phyloP scores from a whole-genome alignment of 2,329 filamentous ascomycete genomes.

The Xylariaceae sp. region DNA sequence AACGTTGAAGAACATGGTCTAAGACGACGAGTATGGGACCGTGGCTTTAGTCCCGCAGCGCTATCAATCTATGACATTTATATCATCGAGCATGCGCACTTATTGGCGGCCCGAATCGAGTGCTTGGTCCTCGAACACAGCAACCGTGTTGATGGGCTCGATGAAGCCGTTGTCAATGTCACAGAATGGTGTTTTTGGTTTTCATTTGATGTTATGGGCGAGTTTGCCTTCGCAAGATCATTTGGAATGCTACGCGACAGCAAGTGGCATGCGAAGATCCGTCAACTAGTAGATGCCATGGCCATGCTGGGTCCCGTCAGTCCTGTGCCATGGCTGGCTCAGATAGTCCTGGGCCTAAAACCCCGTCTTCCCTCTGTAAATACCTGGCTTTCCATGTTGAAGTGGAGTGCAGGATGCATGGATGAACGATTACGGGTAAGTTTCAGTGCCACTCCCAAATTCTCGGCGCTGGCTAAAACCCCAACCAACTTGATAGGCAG shows the following conservation, averaged over 20 bases:
- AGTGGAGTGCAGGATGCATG: constrained; percentile 1
- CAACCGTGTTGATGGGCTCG: background rate
- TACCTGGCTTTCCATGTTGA: background rate
- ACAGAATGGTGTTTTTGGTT: constrained; percentile 20
- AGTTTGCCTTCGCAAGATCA: constrained; percentile 20
- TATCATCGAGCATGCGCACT: constrained; percentile 15
- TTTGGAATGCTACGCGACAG: constrained; percentile 19
- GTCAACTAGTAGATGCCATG: constrained; percentile 7
- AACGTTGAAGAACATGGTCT: constrained; percentile 11
- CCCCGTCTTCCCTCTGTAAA: background rate
- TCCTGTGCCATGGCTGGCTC: constrained; percentile 5
- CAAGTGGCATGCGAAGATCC: constrained; percentile 15
- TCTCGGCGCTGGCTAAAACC: too few species aligned
- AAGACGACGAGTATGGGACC: constrained; percentile 18
- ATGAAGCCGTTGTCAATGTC: constrained; percentile 12
- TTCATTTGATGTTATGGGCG: constrained; percentile 23
- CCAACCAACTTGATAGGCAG: background rate
- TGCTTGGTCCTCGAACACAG: background rate
- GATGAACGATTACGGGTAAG: constrained; percentile 6
- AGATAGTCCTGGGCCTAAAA: background rate
- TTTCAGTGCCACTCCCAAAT: too few species aligned
- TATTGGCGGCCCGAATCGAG: constrained; percentile 10
- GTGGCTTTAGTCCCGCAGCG: constrained; percentile 12
- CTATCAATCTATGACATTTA: constrained; percentile 13
- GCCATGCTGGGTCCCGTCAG: constrained; percentile 8